Evolutionary conservation across 257 asterid genomes (phyloP).

Genomic region (Solanum tarijense): DNA sequence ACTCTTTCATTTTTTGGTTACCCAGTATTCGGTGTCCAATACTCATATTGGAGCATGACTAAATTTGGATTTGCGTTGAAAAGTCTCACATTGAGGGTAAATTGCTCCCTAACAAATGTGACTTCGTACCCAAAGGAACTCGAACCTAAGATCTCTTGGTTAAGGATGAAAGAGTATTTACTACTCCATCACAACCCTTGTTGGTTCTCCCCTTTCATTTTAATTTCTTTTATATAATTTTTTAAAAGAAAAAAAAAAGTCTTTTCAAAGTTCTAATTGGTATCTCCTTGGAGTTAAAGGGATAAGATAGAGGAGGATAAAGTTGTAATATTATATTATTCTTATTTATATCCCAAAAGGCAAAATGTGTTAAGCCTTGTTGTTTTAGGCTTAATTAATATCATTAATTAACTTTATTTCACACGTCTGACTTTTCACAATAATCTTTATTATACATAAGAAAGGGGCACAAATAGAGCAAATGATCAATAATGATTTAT

Average conservation of each 20-base stretch:
- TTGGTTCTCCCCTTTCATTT: background rate
- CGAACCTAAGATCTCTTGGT: rapidly evolving
- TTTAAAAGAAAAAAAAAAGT: background rate
- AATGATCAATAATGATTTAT: background rate
- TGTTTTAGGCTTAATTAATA: background rate
- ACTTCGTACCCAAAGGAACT: too few species aligned
- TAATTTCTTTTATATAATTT: background rate
- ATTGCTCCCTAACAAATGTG: too few species aligned
- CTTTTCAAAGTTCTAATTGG: background rate
- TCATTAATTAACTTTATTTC: background rate
- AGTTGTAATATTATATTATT: background rate
- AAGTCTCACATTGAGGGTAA: rapidly evolving
- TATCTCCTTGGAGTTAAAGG: background rate
- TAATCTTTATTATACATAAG: background rate
- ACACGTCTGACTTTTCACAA: background rate
- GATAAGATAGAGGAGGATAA: background rate
- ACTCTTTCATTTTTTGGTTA: background rate
- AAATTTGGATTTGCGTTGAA: rapidly evolving
- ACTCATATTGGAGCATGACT: rapidly evolving
- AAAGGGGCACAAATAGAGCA: background rate
- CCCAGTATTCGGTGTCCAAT: too few species aligned
- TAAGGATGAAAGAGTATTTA: too few species aligned
- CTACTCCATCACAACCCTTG: rapidly evolving
- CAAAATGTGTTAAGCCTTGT: background rate
- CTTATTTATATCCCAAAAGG: background rate